Base-by-base conservation (phyloP, 164 flowering plant genomes). In the Berberis vulgaris region DNA sequence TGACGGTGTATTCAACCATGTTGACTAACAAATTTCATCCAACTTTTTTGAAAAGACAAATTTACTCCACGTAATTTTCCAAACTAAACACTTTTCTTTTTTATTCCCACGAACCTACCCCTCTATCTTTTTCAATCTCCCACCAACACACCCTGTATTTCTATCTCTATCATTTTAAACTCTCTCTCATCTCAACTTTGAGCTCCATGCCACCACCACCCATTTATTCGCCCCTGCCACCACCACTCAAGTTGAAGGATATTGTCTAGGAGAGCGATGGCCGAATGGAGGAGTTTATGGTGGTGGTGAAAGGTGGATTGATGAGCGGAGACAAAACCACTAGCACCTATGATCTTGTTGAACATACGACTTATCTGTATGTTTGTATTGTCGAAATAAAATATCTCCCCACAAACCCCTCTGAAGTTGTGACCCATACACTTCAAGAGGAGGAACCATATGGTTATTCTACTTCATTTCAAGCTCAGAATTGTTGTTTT, bases 291-390 rank as follows among this genome's bases (percentile, higher is more conserved):
- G 82, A 60, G 44, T 71, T 3, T 83, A 81, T 2, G 81, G 84
- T 54, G 74, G 83, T 45, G 74, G 81, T 11, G 77, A 80, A 5
- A 86, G 86, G 7, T 84, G 86, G 87, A 26, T 26, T 0, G 26
- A 75, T 82, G 49, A 69, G 76, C 46, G 79, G 86, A 26, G 96
- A 91, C 41, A 82, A 83, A 68, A 69, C 67, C n/a, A 73, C 89
- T 10, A 83, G 85, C 83, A 86, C 97, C 2, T 83, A 85, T 45
- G 97, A 91, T 71, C 96, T 91, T 4, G 96, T 91, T 2, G 96
- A 88, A 52, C 97, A 88, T 73, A 88, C 77, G 88, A 74, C 69
- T 60, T 85, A 88, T 70, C 86, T 91, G 10, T 91, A 86, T 68
- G 93, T 86, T 50, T 77, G 88, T 40, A 89, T 88, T 1, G 97